Base-by-base conservation (phyloP, 495 filamentous ascomycete species). In the Pyrenula aspistea region DNA sequence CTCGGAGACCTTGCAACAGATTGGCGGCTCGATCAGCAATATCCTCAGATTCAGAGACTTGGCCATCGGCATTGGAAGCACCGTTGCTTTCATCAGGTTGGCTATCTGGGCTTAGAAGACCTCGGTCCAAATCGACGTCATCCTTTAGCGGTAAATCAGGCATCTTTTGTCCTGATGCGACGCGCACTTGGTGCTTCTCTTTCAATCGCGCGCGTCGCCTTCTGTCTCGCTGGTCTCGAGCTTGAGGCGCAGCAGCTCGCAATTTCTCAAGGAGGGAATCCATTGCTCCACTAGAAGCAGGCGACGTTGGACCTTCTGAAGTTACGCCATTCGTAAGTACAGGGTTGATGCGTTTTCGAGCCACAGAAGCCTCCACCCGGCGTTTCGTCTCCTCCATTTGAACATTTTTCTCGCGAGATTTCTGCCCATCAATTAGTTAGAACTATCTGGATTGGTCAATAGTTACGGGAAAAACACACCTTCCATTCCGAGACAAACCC, bases 191-290 rank as follows among this genome's bases (percentile, higher is more conserved):
- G 66, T 96, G 89, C n/a, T 84, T 77, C 63, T 94, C 90, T 76
- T 92, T 91, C 52, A 96, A 76, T 24, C 91, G 77, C 24, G 91
- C 91, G 61, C 93, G 80, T 53, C 92, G 84, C 58, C 93, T 84
- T 57, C 89, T 79, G 66, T 96, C 93, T 60, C 93, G 78, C 64
- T 91, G 84, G 67, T 95, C 89, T 57, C 87, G 75, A 3, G 89
- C 80, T 71, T 95, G 88, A 23, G 93, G 94, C 25, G 89, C 91
- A 1, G 93, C 93, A 42, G 91, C 90, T 54, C 93, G 87, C 54
- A 98, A 74, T 71, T 96, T 97, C 81, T 96, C 88, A 42, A 98
- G 80, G n/a, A 98, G 76, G 12, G 84, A 86, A 73, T 98, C 93
- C 90, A 98, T 97, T 36, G 92, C 94, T 49, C 93, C 94, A 50